phyloP scores from a whole-genome alignment of 208 protist genomes.

The Wallacemonas sp. region DNA sequence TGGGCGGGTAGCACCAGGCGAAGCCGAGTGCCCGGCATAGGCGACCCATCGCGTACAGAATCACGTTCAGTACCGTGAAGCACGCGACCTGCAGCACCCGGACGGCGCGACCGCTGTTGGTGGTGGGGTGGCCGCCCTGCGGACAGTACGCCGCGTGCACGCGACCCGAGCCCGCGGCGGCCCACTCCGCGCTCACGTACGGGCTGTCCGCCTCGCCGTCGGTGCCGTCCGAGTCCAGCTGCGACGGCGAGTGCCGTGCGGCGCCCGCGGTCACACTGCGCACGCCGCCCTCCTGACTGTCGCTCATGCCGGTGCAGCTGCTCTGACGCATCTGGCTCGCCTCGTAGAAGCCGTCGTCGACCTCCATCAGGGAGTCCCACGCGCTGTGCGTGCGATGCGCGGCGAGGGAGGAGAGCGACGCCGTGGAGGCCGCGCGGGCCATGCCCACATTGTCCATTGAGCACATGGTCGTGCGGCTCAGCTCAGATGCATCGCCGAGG shows the following conservation, averaged over 20 bases:
- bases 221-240: not conserved
- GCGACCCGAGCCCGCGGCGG: not conserved
- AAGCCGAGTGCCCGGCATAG: not conserved
- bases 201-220: not conserved
- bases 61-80: not conserved
- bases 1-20: slow-evolving; percentile 5
- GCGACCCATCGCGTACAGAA: not conserved
- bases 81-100: not conserved
- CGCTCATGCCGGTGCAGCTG: slow-evolving; percentile 2
- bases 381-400: slow-evolving; percentile 3
- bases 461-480: not conserved
- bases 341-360: slow-evolving; percentile 14
- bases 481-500: not conserved
- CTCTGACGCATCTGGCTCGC: slow-evolving; percentile 1
- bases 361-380: slow-evolving; percentile 11
- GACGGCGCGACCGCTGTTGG: not conserved
- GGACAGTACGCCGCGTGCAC: not conserved
- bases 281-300: not conserved
- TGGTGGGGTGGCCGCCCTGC: not conserved
- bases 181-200: slow-evolving; percentile 11
- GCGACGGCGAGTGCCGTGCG: not conserved
- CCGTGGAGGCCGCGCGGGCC: not conserved
- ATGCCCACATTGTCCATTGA: not conserved
- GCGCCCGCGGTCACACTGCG: not conserved
- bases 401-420: slow-evolving; percentile 3